These are phyloP conservation scores for Luffa acutangula DNA, from an alignment of 306 rosid species.

Conservation along the genomic window DNA sequence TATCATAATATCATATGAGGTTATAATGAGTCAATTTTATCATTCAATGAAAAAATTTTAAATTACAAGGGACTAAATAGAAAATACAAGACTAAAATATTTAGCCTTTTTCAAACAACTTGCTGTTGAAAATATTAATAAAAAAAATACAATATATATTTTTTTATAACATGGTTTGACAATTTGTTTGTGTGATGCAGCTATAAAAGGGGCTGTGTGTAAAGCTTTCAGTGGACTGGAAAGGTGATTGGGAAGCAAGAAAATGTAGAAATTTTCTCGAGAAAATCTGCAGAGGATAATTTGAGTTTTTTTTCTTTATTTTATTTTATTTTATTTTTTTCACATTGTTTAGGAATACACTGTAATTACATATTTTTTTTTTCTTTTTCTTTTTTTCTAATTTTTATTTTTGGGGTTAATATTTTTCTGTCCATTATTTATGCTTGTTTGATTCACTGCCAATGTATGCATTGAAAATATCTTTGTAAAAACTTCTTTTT, in stretches of 20 bases:
- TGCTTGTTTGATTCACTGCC: constrained; percentile 1
- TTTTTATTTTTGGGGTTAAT: background rate
- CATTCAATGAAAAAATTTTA: too few relatives aligned
- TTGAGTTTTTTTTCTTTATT: background rate
- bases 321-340: background rate
- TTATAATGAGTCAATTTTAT: too few relatives aligned
- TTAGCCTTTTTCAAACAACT: background rate
- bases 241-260: constrained; percentile 6
- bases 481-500: background rate
- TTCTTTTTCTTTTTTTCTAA: too few relatives aligned
- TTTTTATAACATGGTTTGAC: background rate
- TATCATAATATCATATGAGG: too few relatives aligned
- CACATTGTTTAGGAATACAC: background rate
- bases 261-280: constrained; percentile 8
- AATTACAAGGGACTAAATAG: background rate
- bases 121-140: background rate
- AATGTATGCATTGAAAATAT: background rate
- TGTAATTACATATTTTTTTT: background rate
- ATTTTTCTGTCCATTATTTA: constrained; percentile 4
- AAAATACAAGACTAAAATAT: background rate
- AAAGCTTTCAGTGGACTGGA: background rate
- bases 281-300: background rate
- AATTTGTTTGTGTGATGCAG: background rate
- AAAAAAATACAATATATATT: background rate
- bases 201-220: background rate